A percentile compares a stretch with the other conserved stretches of the same genome.
phyloP scores from a whole-genome alignment of 1,139 yeast genomes.

The Fermentozyma sake region DNA sequence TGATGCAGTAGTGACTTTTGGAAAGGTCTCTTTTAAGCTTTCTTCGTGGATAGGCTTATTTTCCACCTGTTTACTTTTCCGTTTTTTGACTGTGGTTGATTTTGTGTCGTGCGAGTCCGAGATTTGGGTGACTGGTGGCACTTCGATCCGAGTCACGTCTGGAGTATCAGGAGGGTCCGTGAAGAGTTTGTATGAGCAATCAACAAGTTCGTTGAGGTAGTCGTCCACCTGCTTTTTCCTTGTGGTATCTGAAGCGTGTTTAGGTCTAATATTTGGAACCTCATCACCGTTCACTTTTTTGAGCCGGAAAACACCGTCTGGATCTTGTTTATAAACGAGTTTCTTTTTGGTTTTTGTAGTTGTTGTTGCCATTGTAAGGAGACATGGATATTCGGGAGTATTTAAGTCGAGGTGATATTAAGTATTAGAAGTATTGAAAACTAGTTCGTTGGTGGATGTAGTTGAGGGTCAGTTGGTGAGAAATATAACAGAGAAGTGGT shows the following conservation, averaged over 20 bases:
- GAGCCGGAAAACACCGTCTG: slow-evolving; percentile 41
- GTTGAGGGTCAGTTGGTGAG: too few relatives aligned
- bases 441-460: too few relatives aligned
- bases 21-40: too few relatives aligned
- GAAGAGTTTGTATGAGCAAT: slow-evolving; percentile 9
- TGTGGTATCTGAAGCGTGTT: not conserved
- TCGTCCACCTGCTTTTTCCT: slow-evolving; percentile 17
- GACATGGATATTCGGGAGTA: slow-evolving; percentile 2
- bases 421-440: too few relatives aligned
- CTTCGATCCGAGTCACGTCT: not conserved
- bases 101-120: slow-evolving; percentile 6
- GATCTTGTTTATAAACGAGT: slow-evolving; percentile 36
- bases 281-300: slow-evolving; percentile 21
- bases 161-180: slow-evolving; percentile 1
- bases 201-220: slow-evolving; percentile 22
- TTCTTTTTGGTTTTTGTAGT: slow-evolving; percentile 21
- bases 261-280: slow-evolving; percentile 2
- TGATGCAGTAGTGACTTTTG: not conserved
- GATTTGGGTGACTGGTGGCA: slow-evolving; percentile 4
- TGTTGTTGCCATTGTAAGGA: slow-evolving; percentile 1
- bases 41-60: too few relatives aligned
- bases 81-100: slow-evolving; percentile 3
- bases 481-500: too few relatives aligned
- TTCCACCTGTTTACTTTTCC: slow-evolving; percentile 3
- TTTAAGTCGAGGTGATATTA: too few relatives aligned